A percentile compares a stretch with the other conserved stretches of the same genome.
Evolutionary conservation across 257 asterid genomes (phyloP).

Genomic region (Solanum paucissectum): DNA sequence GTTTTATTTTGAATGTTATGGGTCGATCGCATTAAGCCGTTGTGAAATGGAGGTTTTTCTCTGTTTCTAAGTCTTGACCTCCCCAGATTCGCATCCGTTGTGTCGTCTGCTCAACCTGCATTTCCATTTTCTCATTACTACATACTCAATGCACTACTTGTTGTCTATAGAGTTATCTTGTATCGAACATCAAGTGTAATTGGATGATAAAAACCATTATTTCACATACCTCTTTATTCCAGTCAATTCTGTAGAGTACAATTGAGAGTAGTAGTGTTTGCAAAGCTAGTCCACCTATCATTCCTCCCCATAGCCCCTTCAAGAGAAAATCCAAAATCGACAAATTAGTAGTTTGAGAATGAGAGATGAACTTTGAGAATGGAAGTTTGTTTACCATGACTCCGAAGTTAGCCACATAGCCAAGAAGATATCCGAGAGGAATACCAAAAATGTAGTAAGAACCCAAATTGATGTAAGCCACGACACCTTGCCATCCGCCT

Average conservation of each 20-base stretch:
- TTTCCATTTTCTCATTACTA: neutral
- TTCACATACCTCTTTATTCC: constrained; percentile 54
- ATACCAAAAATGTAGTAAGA: constrained; percentile 58
- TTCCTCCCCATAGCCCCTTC: constrained; percentile 81
- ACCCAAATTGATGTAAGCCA: constrained; percentile 71
- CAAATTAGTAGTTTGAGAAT: neutral
- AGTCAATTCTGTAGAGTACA: constrained; percentile 49
- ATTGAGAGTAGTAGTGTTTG: constrained; percentile 45
- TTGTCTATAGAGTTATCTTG: neutral
- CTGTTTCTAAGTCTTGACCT: constrained; percentile 18
- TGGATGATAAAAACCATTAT: neutral
- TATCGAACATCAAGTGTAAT: neutral
- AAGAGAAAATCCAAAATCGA: neutral
- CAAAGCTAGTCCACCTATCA: constrained; percentile 58
- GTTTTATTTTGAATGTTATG: neutral
- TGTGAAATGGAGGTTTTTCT: neutral
- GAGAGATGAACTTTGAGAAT: neutral
- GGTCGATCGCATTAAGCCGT: neutral
- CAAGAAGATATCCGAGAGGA: constrained; percentile 60
- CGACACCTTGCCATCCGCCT: constrained; percentile 83
- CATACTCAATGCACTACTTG: neutral
- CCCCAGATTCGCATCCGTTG: constrained; percentile 68
- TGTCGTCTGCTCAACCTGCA: constrained; percentile 52
- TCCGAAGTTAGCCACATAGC: constrained; percentile 47
- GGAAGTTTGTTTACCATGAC: constrained; percentile 27